A percentile compares a stretch with the other conserved stretches of the same genome.
These are phyloP conservation scores for Chrysanthemum lavandulifolium DNA, from an alignment of 129 eudicot species.

Conservation along the genomic window DNA sequence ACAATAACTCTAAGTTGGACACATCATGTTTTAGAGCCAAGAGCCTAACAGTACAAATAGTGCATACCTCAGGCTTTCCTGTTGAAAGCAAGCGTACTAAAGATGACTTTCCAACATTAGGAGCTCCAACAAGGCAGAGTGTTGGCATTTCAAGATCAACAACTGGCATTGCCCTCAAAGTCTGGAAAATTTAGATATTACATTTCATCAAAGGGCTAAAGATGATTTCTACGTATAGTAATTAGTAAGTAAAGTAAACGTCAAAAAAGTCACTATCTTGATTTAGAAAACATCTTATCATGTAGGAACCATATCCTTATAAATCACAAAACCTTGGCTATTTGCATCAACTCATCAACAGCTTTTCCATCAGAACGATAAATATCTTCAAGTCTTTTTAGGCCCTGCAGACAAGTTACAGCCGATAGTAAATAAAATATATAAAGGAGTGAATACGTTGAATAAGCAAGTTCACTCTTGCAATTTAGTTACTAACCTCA, in stretches of 20 bases:
- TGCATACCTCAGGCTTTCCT: conserved; percentile 94
- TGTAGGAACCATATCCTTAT: conserved; percentile 17
- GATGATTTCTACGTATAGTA: not conserved
- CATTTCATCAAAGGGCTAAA: conserved; percentile 6
- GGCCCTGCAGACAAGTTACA: conserved; percentile 50
- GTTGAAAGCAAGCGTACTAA: conserved; percentile 92
- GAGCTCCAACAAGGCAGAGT: conserved; percentile 98
- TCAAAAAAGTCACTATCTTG: conserved; percentile 3
- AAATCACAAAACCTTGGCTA: conserved; percentile 61
- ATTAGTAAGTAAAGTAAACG: not conserved
- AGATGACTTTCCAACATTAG: conserved; percentile 97
- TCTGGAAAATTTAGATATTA: conserved; percentile 36
- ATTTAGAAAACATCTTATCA: not conserved
- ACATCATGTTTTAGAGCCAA: too few relatives aligned
- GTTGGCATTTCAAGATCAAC: conserved; percentile 90
- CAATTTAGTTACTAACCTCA: conserved; percentile 49
- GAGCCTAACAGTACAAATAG: not conserved
- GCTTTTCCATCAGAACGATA: conserved; percentile 65
- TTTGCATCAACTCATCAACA: conserved; percentile 75
- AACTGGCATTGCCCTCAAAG: conserved; percentile 94
- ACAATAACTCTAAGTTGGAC: too few relatives aligned
- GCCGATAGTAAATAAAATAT: conserved; percentile 9
- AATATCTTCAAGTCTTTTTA: conserved; percentile 61
- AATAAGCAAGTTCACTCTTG: conserved; percentile 17
- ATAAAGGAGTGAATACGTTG: conserved; percentile 3